Base-by-base conservation (phyloP, 202 grass and related monocot genomes). In the Tripidium arundinaceum region DNA sequence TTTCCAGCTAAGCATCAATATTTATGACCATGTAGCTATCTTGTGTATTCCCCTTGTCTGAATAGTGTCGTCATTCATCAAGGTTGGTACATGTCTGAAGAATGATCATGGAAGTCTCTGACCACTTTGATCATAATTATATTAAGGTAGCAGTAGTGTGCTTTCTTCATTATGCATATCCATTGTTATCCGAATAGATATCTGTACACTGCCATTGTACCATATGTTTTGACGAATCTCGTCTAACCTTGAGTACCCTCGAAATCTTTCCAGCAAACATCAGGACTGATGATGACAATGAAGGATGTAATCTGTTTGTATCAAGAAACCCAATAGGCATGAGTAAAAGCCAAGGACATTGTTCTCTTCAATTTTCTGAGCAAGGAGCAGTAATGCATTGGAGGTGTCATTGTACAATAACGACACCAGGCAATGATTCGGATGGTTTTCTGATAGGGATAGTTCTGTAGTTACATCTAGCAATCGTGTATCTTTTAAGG, bases 1-100 rank as follows among this genome's bases (percentile, higher is more conserved):
- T 79, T 65, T 83, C 19, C 25, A 40, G 26, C 39, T 69, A 61
- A 54, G 24, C 73, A 27, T 58, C 31, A 77, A 62, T 65, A 7
- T 29, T 71, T 36, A 39, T 54, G 19, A 62, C 39, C 61, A 58
- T 77, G 34, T 25, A 84, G 29, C 38, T 61, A 42, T 59, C 59
- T 41, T 31, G 19, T 33, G 25, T 39, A 77, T 68, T 68, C 9
- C 8, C 52, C 46, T n/a, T 70, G 19, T 60, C 7, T 82, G 47
- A 43, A 47, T 69, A 50, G 49, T 67, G 42, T 66, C 10, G n/a
- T n/a, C n/a, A n/a, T n/a, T n/a, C 31, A 7, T 42, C 34, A 76
- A 60, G 42, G 33, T 76, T 67, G 11, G 49, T 59, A 33, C 31
- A 76, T 37, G 22, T 75, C 29, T 18, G 38, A 75, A 67, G 34